These are phyloP conservation scores for Monosporascus sp. DNA, from an alignment of 2,329 filamentous ascomycete genomes.

Conservation along the genomic window DNA sequence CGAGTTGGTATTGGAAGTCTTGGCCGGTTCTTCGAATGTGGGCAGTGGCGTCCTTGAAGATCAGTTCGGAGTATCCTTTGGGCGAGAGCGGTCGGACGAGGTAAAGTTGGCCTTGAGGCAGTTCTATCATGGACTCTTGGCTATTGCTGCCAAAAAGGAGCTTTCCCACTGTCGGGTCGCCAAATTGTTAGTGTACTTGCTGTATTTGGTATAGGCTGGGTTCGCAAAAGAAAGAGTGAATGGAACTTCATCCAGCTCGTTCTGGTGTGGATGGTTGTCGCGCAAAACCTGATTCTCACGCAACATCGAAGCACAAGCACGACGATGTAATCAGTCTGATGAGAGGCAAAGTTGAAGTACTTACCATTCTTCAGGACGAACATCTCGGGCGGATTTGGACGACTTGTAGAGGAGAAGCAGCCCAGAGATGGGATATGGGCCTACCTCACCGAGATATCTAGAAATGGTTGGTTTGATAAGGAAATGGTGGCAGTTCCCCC, in stretches of 20 bases:
- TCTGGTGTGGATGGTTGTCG: too few species aligned
- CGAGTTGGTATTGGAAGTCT: constrained; percentile 95
- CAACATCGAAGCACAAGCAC: too few species aligned
- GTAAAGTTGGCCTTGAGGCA: constrained; percentile 94
- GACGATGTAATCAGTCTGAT: constrained; percentile 1
- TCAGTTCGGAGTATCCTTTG: constrained; percentile 97
- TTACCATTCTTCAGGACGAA: constrained; percentile 39
- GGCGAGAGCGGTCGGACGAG: constrained; percentile 91
- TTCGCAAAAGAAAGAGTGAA: constrained; percentile 4
- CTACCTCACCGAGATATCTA: background rate
- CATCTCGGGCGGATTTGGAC: constrained; percentile 25
- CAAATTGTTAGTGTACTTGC: background rate
- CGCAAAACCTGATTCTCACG: too few species aligned
- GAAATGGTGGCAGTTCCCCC: background rate
- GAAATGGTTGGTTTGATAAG: background rate
- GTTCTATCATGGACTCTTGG: constrained; percentile 90
- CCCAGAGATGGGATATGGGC: too few species aligned
- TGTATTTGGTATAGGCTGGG: background rate
- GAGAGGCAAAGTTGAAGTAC: constrained; percentile 14
- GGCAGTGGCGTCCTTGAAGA: constrained; percentile 94
- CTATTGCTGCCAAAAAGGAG: constrained; percentile 82
- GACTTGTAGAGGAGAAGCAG: background rate
- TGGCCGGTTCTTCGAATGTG: constrained; percentile 89
- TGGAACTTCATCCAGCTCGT: background rate
- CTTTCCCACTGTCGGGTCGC: constrained; percentile 67